Evolutionary conservation across 1,284 basidiomycete genomes (phyloP), one percentile per base, ranked within the genome.

Genomic region (Ceratobasidium sp.): DNA sequence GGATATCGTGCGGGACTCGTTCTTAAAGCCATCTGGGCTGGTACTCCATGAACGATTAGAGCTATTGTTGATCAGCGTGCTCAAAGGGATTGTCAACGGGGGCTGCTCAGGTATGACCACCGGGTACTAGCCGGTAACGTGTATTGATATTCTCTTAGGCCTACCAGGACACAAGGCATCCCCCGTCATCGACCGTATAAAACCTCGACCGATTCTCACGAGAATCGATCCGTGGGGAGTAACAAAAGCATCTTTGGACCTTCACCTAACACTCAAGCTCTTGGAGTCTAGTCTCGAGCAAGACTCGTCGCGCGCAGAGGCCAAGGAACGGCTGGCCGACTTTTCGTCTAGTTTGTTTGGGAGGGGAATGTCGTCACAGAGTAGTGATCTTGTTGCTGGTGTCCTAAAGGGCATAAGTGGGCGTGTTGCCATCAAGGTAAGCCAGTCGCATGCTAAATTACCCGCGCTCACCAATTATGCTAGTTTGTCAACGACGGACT

Each of bases 401-500:
- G 88, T 92, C 82, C 83, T 87, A 35, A 84, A 84, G 71, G 89
- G 88, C 34, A 87, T 88, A 13, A 86, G 87, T 57, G 81, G 79
- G 52, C 80, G 81, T 1, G 86, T 93, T 47, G 87, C 86, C 3
- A 82, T 82, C 53, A 91, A 89, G 84, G 91, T 91, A 72, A 54
- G 74, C 57, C 2, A 10, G 4, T 29, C 12, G 20, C n/a, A 3
- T n/a, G 25, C 10, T 42, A 7, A 2, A 17, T 1, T 45, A 69
- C 71, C 17, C 62, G 6, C 15, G 22, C 12, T 27, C n/a, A 49
- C 53, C 50, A 27, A 67, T 10, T 38, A 50, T 56, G 47, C 3
- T 71, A 92, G 90, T 90, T 93, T 75, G 83, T 92, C 64, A 89
- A 90, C 71, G 88, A 86, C 49, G 90, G 91, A 0, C 79, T 92